Evolutionary conservation across 2,329 filamentous ascomycete species (phyloP).

Genomic region (Scedosporium apiospermum): DNA sequence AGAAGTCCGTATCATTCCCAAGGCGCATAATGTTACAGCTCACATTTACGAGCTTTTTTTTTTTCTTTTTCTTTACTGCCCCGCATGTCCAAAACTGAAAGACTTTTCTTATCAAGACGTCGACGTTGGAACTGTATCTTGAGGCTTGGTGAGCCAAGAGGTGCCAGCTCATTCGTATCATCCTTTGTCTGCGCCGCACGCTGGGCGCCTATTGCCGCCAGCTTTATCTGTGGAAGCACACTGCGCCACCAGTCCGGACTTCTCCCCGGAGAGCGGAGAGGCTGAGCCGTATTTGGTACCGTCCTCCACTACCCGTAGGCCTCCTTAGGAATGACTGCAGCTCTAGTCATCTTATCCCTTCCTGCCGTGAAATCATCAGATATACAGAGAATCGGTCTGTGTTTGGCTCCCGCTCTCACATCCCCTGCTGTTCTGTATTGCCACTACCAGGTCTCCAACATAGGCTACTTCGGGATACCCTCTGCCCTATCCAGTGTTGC

Average conservation of each 20-base stretch:
- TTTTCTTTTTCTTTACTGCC: background rate
- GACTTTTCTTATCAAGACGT: no score
- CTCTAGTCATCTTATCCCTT: background rate
- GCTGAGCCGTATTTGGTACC: background rate
- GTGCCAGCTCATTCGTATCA: background rate
- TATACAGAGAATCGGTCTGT: no score
- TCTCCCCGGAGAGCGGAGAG: background rate
- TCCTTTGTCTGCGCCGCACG: background rate
- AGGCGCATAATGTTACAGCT: background rate
- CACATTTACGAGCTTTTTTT: background rate
- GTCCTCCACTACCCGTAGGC: background rate
- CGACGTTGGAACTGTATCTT: background rate
- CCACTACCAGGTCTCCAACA: background rate
- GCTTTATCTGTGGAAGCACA: background rate
- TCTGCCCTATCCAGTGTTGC: background rate
- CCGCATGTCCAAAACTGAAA: background rate
- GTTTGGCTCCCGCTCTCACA: no score
- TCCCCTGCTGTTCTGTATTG: no score
- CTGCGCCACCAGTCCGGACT: background rate
- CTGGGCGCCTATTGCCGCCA: background rate
- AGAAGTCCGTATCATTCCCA: background rate
- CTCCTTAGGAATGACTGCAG: no score
- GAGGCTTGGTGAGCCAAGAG: background rate
- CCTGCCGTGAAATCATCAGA: no score
- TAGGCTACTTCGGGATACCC: background rate